Percentiles rank a stretch among this genome's conserved stretches.
These are phyloP conservation scores for Aspergillus hortae DNA, from an alignment of 2,329 filamentous ascomycete genomes.

Conservation along the genomic window DNA sequence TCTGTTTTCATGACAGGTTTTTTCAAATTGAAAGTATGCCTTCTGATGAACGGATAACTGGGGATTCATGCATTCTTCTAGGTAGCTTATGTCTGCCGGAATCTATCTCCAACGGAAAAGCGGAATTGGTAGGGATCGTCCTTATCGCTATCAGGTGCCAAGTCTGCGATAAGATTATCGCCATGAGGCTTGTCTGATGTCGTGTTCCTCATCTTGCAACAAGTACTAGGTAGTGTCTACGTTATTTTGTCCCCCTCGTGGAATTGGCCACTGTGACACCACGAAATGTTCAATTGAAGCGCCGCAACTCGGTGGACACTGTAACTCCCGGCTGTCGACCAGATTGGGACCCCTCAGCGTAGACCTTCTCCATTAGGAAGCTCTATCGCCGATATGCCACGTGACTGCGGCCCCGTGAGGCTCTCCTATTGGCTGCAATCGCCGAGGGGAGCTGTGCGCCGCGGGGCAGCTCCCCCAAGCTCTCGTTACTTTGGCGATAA, in stretches of 20 bases:
- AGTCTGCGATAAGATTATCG: background rate
- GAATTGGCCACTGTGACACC: too few species aligned
- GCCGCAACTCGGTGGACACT: background rate
- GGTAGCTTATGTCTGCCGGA: too few species aligned
- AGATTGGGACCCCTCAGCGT: slow-evolving; percentile 1
- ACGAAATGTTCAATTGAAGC: background rate
- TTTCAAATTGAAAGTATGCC: too few species aligned
- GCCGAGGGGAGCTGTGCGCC: slow-evolving; percentile 24
- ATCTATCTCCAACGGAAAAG: too few species aligned
- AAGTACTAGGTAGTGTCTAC: background rate
- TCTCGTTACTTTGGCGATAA: too few species aligned
- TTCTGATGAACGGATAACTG: too few species aligned
- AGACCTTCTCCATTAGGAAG: slow-evolving; percentile 5
- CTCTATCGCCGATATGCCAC: background rate
- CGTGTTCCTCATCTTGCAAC: background rate
- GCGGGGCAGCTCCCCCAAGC: slow-evolving; percentile 19
- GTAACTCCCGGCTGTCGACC: background rate
- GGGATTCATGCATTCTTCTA: too few species aligned
- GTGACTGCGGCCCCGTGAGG: background rate
- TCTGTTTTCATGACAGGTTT: too few species aligned
- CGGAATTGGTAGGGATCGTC: background rate
- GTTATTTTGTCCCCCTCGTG: background rate
- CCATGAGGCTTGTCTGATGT: background rate
- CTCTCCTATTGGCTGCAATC: slow-evolving; percentile 20
- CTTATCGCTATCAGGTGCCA: background rate